phyloP scores from a whole-genome alignment of 352 stramenopile genomes.

The Globisporangium radiosum region DNA sequence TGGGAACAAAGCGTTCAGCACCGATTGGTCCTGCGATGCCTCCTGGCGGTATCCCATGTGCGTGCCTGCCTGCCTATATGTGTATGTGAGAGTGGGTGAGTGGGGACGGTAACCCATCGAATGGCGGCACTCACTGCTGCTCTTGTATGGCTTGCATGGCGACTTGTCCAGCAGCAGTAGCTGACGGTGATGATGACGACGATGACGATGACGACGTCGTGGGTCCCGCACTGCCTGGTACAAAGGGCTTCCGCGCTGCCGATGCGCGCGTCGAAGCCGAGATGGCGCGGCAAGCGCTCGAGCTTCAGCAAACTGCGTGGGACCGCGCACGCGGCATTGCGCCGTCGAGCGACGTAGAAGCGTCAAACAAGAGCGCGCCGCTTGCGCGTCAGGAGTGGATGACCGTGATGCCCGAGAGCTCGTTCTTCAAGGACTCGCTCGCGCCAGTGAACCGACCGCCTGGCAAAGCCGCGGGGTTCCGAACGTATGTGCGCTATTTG shows the following conservation, averaged over 20 bases:
- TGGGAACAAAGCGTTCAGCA: slow-evolving; percentile 4
- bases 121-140: neutral
- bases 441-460: slow-evolving; percentile 33
- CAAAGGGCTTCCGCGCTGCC: slow-evolving; percentile 66
- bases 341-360: slow-evolving; percentile 1
- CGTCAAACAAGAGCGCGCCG: slow-evolving; percentile 5
- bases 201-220: slow-evolving; percentile 50
- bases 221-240: slow-evolving; percentile 65
- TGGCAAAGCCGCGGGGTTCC: slow-evolving; percentile 58
- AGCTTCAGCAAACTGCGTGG: slow-evolving; percentile 67
- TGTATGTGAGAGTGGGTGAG: too few relatives aligned
- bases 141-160: neutral
- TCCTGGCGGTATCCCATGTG: slow-evolving; percentile 11
- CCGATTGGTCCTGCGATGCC: slow-evolving; percentile 57
- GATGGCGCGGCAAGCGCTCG: slow-evolving; percentile 50
- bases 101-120: neutral
- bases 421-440: slow-evolving; percentile 69
- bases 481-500: slow-evolving; percentile 20
- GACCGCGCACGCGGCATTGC: slow-evolving; percentile 26
- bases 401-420: slow-evolving; percentile 77
- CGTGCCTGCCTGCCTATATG: neutral
- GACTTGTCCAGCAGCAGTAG: neutral
- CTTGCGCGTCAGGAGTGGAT: slow-evolving; percentile 73
- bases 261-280: slow-evolving; percentile 66
- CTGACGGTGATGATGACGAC: slow-evolving; percentile 19